A percentile compares a stretch with the other conserved stretches of the same genome.
phyloP scores from a whole-genome alignment of 2,329 filamentous ascomycete species.

The Penicillium sp. region DNA sequence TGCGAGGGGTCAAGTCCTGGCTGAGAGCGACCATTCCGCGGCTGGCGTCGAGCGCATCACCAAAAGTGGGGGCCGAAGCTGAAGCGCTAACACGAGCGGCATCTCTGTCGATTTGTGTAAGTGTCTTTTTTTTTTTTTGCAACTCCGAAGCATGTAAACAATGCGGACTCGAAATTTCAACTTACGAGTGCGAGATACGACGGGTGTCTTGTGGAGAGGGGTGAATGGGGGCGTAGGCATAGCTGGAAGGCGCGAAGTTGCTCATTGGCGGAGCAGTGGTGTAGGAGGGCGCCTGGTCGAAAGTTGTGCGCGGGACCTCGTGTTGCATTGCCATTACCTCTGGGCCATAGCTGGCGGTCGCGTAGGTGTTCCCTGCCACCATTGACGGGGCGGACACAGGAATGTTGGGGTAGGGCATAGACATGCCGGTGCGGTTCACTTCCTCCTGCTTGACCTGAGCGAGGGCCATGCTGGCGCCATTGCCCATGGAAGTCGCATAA shows the following conservation, averaged over 20 bases:
- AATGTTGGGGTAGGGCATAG: conserved; percentile 70
- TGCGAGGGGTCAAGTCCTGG: conserved; percentile 83
- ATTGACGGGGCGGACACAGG: conserved; percentile 71
- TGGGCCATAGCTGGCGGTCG: conserved; percentile 60
- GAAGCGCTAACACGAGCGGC: conserved; percentile 33
- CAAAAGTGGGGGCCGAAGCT: conserved; percentile 63
- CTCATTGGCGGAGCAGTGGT: conserved; percentile 66
- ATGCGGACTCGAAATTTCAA: conserved; percentile 36
- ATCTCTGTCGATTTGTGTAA: conserved; percentile 30
- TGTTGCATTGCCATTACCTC: conserved; percentile 68
- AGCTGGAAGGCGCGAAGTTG: conserved; percentile 68
- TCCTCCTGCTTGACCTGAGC: conserved; percentile 57
- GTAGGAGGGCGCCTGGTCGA: conserved; percentile 67
- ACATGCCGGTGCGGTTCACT: conserved; percentile 56
- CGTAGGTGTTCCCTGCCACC: conserved; percentile 65
- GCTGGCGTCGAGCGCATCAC: conserved; percentile 86
- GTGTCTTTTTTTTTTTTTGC: not conserved
- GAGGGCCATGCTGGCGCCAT: conserved; percentile 56
- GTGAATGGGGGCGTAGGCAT: conserved; percentile 71
- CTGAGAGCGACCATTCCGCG: conserved; percentile 94
- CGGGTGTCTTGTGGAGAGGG: conserved; percentile 53
- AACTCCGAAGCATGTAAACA: not conserved
- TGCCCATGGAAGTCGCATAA: conserved; percentile 58
- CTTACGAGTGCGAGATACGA: conserved; percentile 83
- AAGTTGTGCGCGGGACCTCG: conserved; percentile 75